A percentile compares a stretch with the other conserved stretches of the same genome.
phyloP scores from a whole-genome alignment of 805 yeast genomes.

The Monosporozyma yasuniensis region DNA sequence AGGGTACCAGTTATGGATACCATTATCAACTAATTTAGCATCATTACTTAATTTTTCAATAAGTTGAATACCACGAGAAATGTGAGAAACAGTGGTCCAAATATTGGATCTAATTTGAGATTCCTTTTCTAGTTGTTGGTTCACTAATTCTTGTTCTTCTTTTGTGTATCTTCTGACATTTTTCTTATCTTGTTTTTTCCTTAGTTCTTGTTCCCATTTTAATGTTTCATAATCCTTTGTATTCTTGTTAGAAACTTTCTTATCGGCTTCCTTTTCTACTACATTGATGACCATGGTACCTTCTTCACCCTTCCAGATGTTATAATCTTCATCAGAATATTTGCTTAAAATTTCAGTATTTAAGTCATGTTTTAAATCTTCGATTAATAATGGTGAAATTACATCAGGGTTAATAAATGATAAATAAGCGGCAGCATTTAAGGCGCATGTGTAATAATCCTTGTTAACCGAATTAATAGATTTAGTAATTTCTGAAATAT shows the following conservation, averaged over 20 bases:
- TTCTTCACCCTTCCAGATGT: constrained; percentile 60
- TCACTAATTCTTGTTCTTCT: constrained; percentile 62
- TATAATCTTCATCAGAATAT: constrained; percentile 42
- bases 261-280: constrained; percentile 37
- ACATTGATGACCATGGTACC: constrained; percentile 65
- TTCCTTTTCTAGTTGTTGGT: constrained; percentile 58
- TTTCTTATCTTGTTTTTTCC: constrained; percentile 58
- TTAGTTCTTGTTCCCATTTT: constrained; percentile 82
- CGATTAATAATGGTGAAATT: constrained; percentile 43
- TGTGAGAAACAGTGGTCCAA: constrained; percentile 27
- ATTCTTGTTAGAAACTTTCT: constrained; percentile 51
- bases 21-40: constrained; percentile 50
- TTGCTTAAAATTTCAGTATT: constrained; percentile 28
- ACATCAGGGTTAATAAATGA: constrained; percentile 52
- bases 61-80: constrained; percentile 44
- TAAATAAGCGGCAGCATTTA: constrained; percentile 43
- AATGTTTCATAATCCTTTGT: constrained; percentile 75
- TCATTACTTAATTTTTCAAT: constrained; percentile 45
- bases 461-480: constrained; percentile 13
- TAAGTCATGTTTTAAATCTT: constrained; percentile 38
- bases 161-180: constrained; percentile 52
- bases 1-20: constrained; percentile 62
- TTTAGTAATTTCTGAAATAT: constrained; percentile 14
- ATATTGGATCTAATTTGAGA: constrained; percentile 43
- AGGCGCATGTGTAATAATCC: constrained; percentile 36